Percentiles rank a stretch among this genome's conserved stretches.
These are phyloP conservation scores for Diaporthe ampelina DNA, from an alignment of 2,329 filamentous ascomycete genomes.

Conservation along the genomic window DNA sequence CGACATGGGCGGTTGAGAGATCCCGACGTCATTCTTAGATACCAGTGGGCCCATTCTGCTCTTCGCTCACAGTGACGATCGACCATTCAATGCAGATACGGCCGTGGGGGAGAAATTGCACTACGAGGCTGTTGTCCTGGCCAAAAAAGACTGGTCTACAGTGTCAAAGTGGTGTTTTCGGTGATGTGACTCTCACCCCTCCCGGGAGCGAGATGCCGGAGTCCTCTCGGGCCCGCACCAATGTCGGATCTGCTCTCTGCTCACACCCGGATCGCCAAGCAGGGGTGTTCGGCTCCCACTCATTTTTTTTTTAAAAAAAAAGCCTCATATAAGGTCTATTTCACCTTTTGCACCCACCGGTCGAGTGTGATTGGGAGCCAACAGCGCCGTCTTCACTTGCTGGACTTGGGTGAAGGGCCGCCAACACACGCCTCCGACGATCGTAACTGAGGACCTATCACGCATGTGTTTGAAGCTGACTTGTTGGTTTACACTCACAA, in stretches of 20 bases:
- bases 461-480: neutral
- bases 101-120: neutral
- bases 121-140: neutral
- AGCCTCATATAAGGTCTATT: neutral
- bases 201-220: neutral
- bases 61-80: conserved; percentile 26
- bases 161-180: neutral
- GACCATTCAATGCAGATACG: neutral
- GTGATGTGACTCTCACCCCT: neutral
- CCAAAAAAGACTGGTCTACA: neutral
- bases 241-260: neutral
- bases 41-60: conserved; percentile 29
- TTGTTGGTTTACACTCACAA: no score
- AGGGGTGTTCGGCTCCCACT: neutral
- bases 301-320: conserved; percentile 12
- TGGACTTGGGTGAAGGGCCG: no score
- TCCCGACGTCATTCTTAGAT: conserved; percentile 39
- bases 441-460: neutral
- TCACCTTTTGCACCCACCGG: neutral
- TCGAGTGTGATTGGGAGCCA: conserved; percentile 1
- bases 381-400: neutral
- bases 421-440: neutral
- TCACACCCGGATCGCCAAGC: conserved; percentile 1
- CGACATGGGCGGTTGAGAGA: conserved; percentile 34
- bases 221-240: neutral